phyloP scores from a whole-genome alignment of 352 stramenopile species.

The Phytophthora pinifolia region DNA sequence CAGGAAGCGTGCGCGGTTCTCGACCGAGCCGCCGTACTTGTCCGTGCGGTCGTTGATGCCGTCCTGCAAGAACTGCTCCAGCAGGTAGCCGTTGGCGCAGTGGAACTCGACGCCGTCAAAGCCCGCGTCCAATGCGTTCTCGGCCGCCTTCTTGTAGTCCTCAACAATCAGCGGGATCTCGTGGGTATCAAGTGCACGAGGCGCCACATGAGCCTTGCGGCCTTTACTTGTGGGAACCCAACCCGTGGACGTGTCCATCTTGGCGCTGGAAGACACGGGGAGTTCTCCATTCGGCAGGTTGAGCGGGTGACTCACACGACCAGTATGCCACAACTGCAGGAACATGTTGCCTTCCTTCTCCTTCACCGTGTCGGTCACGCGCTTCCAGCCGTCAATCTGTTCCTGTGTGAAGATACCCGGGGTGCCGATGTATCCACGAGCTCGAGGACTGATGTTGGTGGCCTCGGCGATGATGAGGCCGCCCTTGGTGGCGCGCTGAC shows the following conservation, averaged over 20 bases:
- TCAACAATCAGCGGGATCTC: slow-evolving; percentile 72
- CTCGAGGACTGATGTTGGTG: slow-evolving; percentile 40
- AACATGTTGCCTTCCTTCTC: slow-evolving; percentile 35
- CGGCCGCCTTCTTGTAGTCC: slow-evolving; percentile 66
- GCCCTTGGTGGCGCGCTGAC: slow-evolving; percentile 35
- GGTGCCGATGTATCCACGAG: slow-evolving; percentile 32
- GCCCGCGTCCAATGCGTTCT: slow-evolving; percentile 67
- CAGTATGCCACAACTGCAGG: slow-evolving; percentile 37
- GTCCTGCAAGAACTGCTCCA: slow-evolving; percentile 87
- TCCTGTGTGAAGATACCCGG: slow-evolving; percentile 52
- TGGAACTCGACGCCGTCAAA: slow-evolving; percentile 75
- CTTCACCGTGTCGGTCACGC: slow-evolving; percentile 65
- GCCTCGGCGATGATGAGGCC: slow-evolving; percentile 60
- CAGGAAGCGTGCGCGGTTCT: slow-evolving; percentile 36
- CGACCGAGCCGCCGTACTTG: slow-evolving; percentile 69
- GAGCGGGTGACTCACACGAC: slow-evolving; percentile 31
- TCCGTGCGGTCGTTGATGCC: slow-evolving; percentile 77
- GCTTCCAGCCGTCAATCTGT: slow-evolving; percentile 54
- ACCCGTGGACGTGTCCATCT: slow-evolving; percentile 23
- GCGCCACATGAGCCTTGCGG: slow-evolving; percentile 42
- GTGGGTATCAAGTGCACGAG: slow-evolving; percentile 59
- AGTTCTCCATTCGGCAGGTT: slow-evolving; percentile 44
- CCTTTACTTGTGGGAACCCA: slow-evolving; percentile 34
- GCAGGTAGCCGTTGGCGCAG: slow-evolving; percentile 88
- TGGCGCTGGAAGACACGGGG: slow-evolving; percentile 50